Evolutionary conservation across 768 basidiomycete genomes (phyloP), one percentile per base, ranked within the genome.

Genomic region (Inosperma sp.): DNA sequence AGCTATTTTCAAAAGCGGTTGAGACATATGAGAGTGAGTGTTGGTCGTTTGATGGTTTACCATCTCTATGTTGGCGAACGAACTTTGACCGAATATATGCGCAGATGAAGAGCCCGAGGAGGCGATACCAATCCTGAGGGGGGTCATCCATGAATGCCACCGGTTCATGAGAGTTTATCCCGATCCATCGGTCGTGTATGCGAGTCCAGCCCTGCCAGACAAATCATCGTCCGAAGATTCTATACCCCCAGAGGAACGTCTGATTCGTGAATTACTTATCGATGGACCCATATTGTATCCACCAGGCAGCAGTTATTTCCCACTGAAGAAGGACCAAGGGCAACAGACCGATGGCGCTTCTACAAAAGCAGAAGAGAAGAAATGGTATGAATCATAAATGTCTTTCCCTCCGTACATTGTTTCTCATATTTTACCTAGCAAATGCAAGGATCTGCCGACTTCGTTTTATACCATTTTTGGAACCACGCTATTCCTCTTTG

Each of bases 391-490:
- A n/a, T 45, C 33, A 51, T 26, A 31, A 16, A 26, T 35, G 39
- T 17, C 36, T 46, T 31, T 29, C 26, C 34, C 30, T 14, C 33
- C 37, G 27, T 33, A 12, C 17, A 17, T 45, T 17, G 34, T 54
- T 58, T 55, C 30, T 55, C 44, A 51, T 25, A 33, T 49, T 41
- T 8, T 48, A 30, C 49, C 54, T 54, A 73, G 71, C 48, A 72
- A 67, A 62, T 68, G 62, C 58, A 58, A 65, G 37, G 83, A 85
- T 51, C 73, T 78, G 4, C 78, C 81, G 4, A 82, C 82, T 1
- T 80, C 83, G 3, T 82, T 88, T 61, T 82, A 86, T 59, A 72
- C 82, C 29, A 72, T 85, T 43, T 70, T 85, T 21, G 84, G 84
- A 46, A 79, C 80, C 19, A 70, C 81, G 3, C 72, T 88, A 30